Percentiles rank a stretch among this genome's conserved stretches.
Evolutionary conservation across 169 alveolate genomes (phyloP).

Genomic region (Blepharisma undulans): DNA sequence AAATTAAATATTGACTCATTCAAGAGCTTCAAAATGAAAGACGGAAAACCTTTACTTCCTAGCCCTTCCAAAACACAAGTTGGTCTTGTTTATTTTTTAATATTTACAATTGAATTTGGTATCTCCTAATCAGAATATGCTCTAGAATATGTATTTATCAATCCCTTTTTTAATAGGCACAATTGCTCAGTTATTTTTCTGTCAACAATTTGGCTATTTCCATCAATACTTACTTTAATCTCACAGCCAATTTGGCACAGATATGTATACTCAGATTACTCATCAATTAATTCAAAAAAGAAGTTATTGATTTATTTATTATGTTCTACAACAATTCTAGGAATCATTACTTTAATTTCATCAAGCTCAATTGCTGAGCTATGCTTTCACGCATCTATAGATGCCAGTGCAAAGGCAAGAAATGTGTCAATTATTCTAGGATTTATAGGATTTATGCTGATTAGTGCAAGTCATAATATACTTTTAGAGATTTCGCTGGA

Average conservation of each 20-base stretch:
- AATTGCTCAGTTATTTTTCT: not conserved
- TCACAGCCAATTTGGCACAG: not conserved
- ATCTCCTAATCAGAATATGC: not conserved
- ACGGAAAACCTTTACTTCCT: not conserved
- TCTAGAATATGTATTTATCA: not conserved
- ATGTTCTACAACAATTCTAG: not conserved
- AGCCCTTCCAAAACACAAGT: not conserved
- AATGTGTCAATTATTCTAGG: not conserved
- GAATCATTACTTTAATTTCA: not conserved
- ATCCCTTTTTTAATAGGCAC: not conserved
- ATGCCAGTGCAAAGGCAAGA: not conserved
- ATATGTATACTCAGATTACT: not conserved
- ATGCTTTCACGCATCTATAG: not conserved
- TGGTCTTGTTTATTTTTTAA: not conserved
- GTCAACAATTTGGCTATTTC: not conserved
- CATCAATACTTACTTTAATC: not conserved
- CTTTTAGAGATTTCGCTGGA: not conserved
- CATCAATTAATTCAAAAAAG: not conserved
- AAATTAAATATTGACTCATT: not conserved
- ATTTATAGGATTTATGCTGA: not conserved
- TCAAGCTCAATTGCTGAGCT: not conserved
- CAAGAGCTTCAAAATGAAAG: not conserved
- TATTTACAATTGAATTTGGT: slow-evolving; percentile 13
- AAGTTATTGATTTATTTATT: not conserved
- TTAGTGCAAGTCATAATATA: not conserved